Conservation (phyloP, 257 asterid species). For the Solanum paucissectum region DNA sequence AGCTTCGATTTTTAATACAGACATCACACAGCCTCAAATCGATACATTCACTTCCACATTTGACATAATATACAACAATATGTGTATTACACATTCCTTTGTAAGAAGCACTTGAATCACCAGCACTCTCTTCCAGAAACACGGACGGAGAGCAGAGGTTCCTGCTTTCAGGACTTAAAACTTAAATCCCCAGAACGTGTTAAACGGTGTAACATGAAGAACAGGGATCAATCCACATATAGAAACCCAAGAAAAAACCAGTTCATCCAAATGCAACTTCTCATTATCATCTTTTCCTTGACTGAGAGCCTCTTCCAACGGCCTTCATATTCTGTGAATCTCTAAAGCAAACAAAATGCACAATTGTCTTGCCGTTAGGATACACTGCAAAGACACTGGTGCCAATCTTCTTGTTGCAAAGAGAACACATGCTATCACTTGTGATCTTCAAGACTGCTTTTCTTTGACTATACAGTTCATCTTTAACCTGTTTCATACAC, state of each 20-base stretch:
- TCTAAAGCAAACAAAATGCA: slow-evolving; percentile 82
- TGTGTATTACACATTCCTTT: not conserved
- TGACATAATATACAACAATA: not conserved
- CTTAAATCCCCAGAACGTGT: not conserved
- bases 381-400: slow-evolving; percentile 86
- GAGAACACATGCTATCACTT: slow-evolving; percentile 80
- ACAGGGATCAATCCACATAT: not conserved
- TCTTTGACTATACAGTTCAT: slow-evolving; percentile 61
- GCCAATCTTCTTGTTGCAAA: slow-evolving; percentile 90
- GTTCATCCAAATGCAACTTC: not conserved
- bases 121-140: not conserved
- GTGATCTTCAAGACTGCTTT: slow-evolving; percentile 62
- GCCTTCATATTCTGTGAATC: slow-evolving; percentile 88
- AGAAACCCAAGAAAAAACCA: not conserved
- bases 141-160: not conserved
- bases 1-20: not conserved
- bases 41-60: not conserved
- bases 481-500: slow-evolving; percentile 49
- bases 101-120: not conserved
- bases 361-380: slow-evolving; percentile 81
- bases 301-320: slow-evolving; percentile 36
- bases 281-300: slow-evolving; percentile 35
- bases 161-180: not conserved
- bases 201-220: not conserved
- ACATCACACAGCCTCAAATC: not conserved